A percentile compares a stretch with the other conserved stretches of the same genome.
phyloP scores from a whole-genome alignment of 495 filamentous ascomycete genomes.

The Penicillium robsamsonii region DNA sequence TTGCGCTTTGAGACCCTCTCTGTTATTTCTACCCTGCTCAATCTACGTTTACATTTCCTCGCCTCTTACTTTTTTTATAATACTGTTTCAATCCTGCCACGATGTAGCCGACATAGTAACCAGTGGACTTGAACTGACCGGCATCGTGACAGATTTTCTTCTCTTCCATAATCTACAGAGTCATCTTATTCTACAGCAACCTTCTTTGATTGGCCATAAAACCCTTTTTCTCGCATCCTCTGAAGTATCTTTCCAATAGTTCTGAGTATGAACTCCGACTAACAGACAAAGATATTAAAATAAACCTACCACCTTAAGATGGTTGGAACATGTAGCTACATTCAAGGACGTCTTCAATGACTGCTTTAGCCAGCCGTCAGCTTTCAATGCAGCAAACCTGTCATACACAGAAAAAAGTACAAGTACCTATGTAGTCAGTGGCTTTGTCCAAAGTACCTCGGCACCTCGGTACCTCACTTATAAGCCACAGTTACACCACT shows the following conservation, averaged over 20 bases:
- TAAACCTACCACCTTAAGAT: too few relatives aligned
- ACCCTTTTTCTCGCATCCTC: too few relatives aligned
- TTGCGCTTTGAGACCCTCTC: slow-evolving; percentile 21
- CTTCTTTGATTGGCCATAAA: too few relatives aligned
- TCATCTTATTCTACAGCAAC: background rate
- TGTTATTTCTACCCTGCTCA: slow-evolving; percentile 12
- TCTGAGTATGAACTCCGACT: background rate
- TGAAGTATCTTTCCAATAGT: background rate
- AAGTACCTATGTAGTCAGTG: background rate
- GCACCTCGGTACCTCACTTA: slow-evolving; percentile 6
- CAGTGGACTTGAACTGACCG: slow-evolving; percentile 15
- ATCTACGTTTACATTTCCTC: slow-evolving; percentile 12
- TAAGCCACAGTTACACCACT: slow-evolving; percentile 24
- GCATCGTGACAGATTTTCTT: slow-evolving; percentile 7
- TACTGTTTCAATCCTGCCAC: slow-evolving; percentile 15
- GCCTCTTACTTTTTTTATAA: slow-evolving; percentile 16
- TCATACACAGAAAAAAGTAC: slow-evolving; percentile 1
- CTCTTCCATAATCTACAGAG: slow-evolving; percentile 1
- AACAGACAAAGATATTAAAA: background rate
- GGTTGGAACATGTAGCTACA: background rate
- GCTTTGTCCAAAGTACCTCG: slow-evolving; percentile 14
- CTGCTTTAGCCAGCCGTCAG: background rate
- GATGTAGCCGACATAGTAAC: slow-evolving; percentile 27
- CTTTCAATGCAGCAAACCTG: background rate
- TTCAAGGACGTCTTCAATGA: background rate